Conservation (phyloP, 108 stramenopile species). For the Fragilaria crotonensis region DNA sequence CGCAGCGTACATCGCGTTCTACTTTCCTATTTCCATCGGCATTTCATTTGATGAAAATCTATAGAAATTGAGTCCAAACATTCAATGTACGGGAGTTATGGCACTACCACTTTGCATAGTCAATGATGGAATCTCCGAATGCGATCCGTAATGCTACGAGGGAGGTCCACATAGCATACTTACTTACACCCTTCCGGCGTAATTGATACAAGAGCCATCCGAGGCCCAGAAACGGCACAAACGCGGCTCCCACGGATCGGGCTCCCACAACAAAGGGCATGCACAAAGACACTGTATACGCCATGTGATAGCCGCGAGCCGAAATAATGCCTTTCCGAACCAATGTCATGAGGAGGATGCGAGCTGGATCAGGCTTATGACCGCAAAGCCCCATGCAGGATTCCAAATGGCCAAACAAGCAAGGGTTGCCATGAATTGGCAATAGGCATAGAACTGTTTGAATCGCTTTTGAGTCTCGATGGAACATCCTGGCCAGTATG, state of each 20-base stretch:
- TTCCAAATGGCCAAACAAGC: conserved; percentile 35
- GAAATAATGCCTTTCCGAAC: conserved; percentile 54
- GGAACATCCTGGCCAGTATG: conserved; percentile 50
- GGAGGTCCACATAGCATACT: conserved; percentile 45
- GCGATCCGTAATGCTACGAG: conserved; percentile 24
- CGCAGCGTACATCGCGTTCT: no score
- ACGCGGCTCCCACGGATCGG: conserved; percentile 11
- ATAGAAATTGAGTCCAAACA: no score
- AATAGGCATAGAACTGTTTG: conserved; percentile 59
- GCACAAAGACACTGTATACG: conserved; percentile 32
- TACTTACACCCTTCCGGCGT: conserved; percentile 35
- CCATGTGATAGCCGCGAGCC: conserved; percentile 40
- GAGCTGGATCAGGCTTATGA: conserved; percentile 51
- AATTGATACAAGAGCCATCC: conserved; percentile 35
- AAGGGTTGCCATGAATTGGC: conserved; percentile 56
- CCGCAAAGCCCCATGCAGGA: conserved; percentile 43
- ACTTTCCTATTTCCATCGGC: no score
- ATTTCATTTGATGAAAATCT: no score
- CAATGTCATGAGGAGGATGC: conserved; percentile 66
- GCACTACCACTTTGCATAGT: not conserved
- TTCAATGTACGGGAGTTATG: no score
- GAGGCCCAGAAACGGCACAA: conserved; percentile 15
- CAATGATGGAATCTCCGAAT: not conserved
- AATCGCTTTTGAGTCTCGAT: conserved; percentile 36
- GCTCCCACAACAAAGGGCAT: conserved; percentile 39